A percentile compares a stretch with the other conserved stretches of the same genome.
phyloP scores from a whole-genome alignment of 495 filamentous ascomycete genomes.

The Bacidia rubella region DNA sequence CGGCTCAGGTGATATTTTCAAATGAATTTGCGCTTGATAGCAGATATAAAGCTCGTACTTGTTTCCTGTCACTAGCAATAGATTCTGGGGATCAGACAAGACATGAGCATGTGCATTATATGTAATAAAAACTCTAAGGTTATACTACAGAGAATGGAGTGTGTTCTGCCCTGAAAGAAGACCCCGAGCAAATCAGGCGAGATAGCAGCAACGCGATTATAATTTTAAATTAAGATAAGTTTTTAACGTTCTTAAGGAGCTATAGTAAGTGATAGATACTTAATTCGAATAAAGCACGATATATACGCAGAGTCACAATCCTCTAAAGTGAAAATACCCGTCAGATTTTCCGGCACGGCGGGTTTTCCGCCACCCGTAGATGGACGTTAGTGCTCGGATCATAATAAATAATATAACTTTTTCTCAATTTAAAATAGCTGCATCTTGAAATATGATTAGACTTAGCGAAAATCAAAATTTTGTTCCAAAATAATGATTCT shows the following conservation, averaged over 20 bases:
- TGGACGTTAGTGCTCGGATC: too few relatives aligned
- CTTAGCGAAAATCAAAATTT: constrained; percentile 21
- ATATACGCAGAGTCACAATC: constrained; percentile 34
- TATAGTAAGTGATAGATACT: constrained; percentile 9
- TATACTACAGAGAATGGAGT: constrained; percentile 16
- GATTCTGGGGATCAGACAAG: constrained; percentile 14
- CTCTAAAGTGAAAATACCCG: constrained; percentile 22
- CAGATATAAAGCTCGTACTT: constrained; percentile 16
- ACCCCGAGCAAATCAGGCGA: constrained; percentile 17
- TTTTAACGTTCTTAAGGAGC: constrained; percentile 12
- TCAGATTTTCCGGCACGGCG: constrained; percentile 15
- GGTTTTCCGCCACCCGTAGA: constrained; percentile 15
- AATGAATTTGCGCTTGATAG: constrained; percentile 19
- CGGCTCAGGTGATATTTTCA: constrained; percentile 11
- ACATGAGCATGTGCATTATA: constrained; percentile 13
- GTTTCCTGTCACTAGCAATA: constrained; percentile 9
- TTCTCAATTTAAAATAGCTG: too few relatives aligned
- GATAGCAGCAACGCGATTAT: constrained; percentile 15
- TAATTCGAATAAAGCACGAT: constrained; percentile 2
- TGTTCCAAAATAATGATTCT: too few relatives aligned
- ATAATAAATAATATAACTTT: too few relatives aligned
- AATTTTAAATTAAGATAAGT: constrained; percentile 12
- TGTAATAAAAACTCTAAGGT: constrained; percentile 15
- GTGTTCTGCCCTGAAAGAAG: constrained; percentile 19
- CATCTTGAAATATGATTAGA: too few relatives aligned